A percentile compares a stretch with the other conserved stretches of the same genome.
These are phyloP conservation scores for Penicillium steckii DNA, from an alignment of 495 filamentous ascomycete genomes.

Conservation along the genomic window DNA sequence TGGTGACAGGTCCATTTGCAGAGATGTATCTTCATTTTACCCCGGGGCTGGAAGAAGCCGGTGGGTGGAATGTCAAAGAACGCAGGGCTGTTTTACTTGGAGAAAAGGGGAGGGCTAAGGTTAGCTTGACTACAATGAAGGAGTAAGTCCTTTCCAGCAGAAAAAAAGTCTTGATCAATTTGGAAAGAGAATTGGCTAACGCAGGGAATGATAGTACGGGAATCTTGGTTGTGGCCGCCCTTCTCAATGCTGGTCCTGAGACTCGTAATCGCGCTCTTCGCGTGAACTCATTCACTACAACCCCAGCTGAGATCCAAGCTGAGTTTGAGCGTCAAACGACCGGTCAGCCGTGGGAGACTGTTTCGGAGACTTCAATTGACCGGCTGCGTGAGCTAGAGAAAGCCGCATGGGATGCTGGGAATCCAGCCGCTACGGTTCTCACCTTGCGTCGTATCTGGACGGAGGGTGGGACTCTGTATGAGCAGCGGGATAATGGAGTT, in stretches of 20 bases:
- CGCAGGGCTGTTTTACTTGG: slow-evolving; percentile 60
- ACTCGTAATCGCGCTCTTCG: slow-evolving; percentile 56
- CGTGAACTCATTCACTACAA: slow-evolving; percentile 70
- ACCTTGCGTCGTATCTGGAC: slow-evolving; percentile 70
- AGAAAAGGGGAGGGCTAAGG: slow-evolving; percentile 47
- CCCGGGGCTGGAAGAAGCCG: slow-evolving; percentile 30
- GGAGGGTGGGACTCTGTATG: slow-evolving; percentile 69
- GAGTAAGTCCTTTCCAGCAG: slow-evolving; percentile 51
- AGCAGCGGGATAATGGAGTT: slow-evolving; percentile 60
- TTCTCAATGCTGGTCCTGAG: slow-evolving; percentile 50
- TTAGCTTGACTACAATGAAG: slow-evolving; percentile 65
- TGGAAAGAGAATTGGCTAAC: background rate
- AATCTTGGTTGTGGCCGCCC: slow-evolving; percentile 57
- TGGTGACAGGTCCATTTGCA: slow-evolving; percentile 67
- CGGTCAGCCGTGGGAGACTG: slow-evolving; percentile 45
- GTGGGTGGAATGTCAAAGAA: slow-evolving; percentile 53
- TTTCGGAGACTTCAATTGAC: slow-evolving; percentile 52
- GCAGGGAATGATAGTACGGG: slow-evolving; percentile 53
- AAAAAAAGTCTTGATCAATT: background rate
- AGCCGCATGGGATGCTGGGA: slow-evolving; percentile 51
- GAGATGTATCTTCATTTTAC: slow-evolving; percentile 58
- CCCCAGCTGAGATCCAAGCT: slow-evolving; percentile 56
- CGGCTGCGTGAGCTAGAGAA: slow-evolving; percentile 52
- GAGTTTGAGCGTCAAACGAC: slow-evolving; percentile 68
- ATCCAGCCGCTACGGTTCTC: slow-evolving; percentile 51